Conservation (phyloP, 2,329 filamentous ascomycete genomes). For the Fusarium tricinctum region DNA sequence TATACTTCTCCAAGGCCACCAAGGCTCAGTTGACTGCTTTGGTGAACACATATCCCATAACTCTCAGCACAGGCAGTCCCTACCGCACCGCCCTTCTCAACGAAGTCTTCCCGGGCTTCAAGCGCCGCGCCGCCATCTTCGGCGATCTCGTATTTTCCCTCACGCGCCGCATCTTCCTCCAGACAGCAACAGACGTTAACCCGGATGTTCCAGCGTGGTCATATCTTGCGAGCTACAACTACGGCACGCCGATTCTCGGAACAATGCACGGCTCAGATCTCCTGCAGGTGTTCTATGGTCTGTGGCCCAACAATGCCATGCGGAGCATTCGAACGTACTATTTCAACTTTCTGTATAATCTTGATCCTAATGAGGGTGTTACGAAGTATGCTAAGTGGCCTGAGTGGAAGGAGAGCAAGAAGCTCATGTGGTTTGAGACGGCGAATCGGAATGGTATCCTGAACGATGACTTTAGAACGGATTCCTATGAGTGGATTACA, state of each 20-base stretch:
- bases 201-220: slow-evolving; percentile 78
- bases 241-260: slow-evolving; percentile 78
- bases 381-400: slow-evolving; percentile 59
- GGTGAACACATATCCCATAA: slow-evolving; percentile 73
- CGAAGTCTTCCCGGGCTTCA: slow-evolving; percentile 81
- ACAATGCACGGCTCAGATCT: slow-evolving; percentile 82
- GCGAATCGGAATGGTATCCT: slow-evolving; percentile 51
- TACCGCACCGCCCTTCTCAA: slow-evolving; percentile 79
- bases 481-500: slow-evolving; percentile 49
- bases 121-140: slow-evolving; percentile 80
- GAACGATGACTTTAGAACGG: slow-evolving; percentile 57
- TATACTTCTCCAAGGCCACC: slow-evolving; percentile 73
- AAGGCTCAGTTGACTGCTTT: slow-evolving; percentile 66
- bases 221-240: slow-evolving; percentile 80
- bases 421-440: slow-evolving; percentile 65
- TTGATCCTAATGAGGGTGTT: slow-evolving; percentile 75
- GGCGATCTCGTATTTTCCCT: slow-evolving; percentile 84
- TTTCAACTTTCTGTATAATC: slow-evolving; percentile 76
- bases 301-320: slow-evolving; percentile 73
- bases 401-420: slow-evolving; percentile 58
- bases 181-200: slow-evolving; percentile 59
- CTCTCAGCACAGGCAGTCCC: slow-evolving; percentile 72
- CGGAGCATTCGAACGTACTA: slow-evolving; percentile 76
- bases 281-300: slow-evolving; percentile 76
- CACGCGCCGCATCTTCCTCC: slow-evolving; percentile 74